Percentiles rank a stretch among this genome's conserved stretches.
Conservation (phyloP, 768 basidiomycete genomes). For the Mycena floridula region DNA sequence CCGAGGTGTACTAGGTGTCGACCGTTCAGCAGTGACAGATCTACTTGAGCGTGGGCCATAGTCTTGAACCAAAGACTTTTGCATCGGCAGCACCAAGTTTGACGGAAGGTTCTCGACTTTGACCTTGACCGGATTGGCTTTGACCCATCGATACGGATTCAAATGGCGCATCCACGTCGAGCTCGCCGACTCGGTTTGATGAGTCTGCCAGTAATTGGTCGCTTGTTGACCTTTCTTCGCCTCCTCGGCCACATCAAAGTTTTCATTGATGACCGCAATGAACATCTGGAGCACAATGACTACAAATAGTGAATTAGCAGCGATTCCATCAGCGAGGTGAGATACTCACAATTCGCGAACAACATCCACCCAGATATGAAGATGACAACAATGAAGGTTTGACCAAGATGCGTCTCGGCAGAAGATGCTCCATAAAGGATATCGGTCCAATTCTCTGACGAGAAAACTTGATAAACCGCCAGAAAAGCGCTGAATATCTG, state of each 20-base stretch:
- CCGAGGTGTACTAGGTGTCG: constrained; percentile 29
- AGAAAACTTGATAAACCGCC: constrained; percentile 83
- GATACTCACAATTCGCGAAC: constrained; percentile 79
- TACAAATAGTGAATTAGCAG: constrained; percentile 21
- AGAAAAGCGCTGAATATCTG: constrained; percentile 82
- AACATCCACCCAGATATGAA: constrained; percentile 84
- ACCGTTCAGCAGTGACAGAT: not conserved
- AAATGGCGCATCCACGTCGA: constrained; percentile 65
- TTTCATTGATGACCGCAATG: constrained; percentile 96
- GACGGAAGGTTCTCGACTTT: constrained; percentile 68
- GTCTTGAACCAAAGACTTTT: constrained; percentile 66
- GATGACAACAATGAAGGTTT: constrained; percentile 62
- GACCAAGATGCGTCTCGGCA: constrained; percentile 59
- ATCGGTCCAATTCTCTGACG: constrained; percentile 92
- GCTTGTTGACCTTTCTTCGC: constrained; percentile 80
- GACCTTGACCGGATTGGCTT: constrained; percentile 64
- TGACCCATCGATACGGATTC: constrained; percentile 87
- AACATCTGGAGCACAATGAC: constrained; percentile 94
- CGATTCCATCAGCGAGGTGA: not conserved
- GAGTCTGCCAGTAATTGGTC: constrained; percentile 56
- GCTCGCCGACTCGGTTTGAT: constrained; percentile 42
- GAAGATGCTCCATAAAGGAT: constrained; percentile 56
- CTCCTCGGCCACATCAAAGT: constrained; percentile 90
- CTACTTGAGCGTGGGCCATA: constrained; percentile 20
- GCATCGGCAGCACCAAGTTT: constrained; percentile 72